Percentiles rank a stretch among this genome's conserved stretches.
Conservation (phyloP, 805 yeast genomes). For the Blastobotrys terrestris region DNA sequence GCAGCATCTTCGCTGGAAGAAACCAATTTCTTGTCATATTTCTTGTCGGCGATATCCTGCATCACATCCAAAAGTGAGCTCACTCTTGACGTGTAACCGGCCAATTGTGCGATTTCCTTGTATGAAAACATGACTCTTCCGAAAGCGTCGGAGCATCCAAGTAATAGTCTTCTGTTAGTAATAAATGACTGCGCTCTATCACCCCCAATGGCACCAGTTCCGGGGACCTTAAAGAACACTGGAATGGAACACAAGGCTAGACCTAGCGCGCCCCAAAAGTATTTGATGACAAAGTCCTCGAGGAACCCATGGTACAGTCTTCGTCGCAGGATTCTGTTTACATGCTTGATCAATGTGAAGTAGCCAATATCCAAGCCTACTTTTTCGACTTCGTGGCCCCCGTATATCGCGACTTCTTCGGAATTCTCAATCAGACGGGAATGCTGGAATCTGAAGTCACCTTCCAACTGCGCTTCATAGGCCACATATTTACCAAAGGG, state of each 20-base stretch:
- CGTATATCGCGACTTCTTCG: conserved; percentile 82
- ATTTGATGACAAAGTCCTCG: conserved; percentile 83
- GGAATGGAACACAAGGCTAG: conserved; percentile 83
- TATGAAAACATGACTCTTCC: conserved; percentile 83
- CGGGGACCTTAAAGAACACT: conserved; percentile 57
- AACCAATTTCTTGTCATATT: conserved; percentile 27
- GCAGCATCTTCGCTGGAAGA: conserved; percentile 15
- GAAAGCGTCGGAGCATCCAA: conserved; percentile 81
- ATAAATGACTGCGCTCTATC: conserved; percentile 69
- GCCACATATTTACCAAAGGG: conserved; percentile 79
- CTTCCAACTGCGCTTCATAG: conserved; percentile 73
- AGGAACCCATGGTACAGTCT: conserved; percentile 74
- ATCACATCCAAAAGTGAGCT: conserved; percentile 62
- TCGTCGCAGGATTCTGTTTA: conserved; percentile 67
- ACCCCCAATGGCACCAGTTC: conserved; percentile 22
- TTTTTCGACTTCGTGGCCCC: conserved; percentile 76
- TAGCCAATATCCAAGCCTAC: conserved; percentile 72
- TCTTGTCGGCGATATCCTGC: conserved; percentile 40
- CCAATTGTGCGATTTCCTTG: conserved; percentile 73
- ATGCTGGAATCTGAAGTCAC: conserved; percentile 76
- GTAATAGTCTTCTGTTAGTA: conserved; percentile 75
- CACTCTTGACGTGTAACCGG: conserved; percentile 76
- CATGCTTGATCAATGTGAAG: conserved; percentile 72
- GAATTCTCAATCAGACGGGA: conserved; percentile 69
- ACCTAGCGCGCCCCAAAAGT: conserved; percentile 96